A percentile compares a stretch with the other conserved stretches of the same genome.
Evolutionary conservation across 257 asterid species (phyloP).

Genomic region (Scutellaria baicalensis): DNA sequence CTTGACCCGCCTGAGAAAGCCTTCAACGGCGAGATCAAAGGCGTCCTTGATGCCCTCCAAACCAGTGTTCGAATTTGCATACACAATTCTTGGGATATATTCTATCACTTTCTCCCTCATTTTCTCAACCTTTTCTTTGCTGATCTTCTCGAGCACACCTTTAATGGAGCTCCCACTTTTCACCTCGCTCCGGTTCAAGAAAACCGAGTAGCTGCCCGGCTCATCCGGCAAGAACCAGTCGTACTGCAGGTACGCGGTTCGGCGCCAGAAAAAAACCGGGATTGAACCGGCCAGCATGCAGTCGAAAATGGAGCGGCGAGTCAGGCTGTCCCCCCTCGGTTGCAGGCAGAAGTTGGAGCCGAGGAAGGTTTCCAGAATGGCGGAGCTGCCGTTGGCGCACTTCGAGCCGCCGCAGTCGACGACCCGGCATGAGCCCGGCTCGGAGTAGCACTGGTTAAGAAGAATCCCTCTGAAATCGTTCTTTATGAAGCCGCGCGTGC

Average conservation of each 20-base stretch:
- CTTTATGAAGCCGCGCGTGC: constrained; percentile 48
- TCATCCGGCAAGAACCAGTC: constrained; percentile 69
- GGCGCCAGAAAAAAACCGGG: constrained; percentile 82
- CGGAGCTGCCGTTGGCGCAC: constrained; percentile 62
- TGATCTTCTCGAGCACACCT: constrained; percentile 32
- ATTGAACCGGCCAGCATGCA: constrained; percentile 94
- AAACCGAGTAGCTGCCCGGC: constrained; percentile 68
- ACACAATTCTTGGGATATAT: constrained; percentile 46
- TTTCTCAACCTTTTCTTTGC: constrained; percentile 30
- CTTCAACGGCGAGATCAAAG: constrained; percentile 75
- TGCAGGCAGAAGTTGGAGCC: constrained; percentile 77
- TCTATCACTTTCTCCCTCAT: constrained; percentile 71
- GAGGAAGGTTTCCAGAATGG: constrained; percentile 52
- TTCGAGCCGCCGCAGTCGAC: constrained; percentile 61
- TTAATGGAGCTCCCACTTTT: constrained; percentile 50
- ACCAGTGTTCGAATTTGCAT: constrained; percentile 40
- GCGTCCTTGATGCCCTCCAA: constrained; percentile 65
- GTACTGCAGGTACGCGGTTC: constrained; percentile 70
- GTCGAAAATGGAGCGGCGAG: constrained; percentile 76
- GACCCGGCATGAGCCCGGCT: constrained; percentile 50
- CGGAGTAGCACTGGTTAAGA: constrained; percentile 44
- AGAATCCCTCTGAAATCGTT: constrained; percentile 58
- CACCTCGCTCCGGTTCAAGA: constrained; percentile 56
- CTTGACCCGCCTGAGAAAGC: constrained; percentile 46
- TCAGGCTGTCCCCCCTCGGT: constrained; percentile 81